Conservation (phyloP, 495 filamentous ascomycete species). For the Aspergillus cavernicola region DNA sequence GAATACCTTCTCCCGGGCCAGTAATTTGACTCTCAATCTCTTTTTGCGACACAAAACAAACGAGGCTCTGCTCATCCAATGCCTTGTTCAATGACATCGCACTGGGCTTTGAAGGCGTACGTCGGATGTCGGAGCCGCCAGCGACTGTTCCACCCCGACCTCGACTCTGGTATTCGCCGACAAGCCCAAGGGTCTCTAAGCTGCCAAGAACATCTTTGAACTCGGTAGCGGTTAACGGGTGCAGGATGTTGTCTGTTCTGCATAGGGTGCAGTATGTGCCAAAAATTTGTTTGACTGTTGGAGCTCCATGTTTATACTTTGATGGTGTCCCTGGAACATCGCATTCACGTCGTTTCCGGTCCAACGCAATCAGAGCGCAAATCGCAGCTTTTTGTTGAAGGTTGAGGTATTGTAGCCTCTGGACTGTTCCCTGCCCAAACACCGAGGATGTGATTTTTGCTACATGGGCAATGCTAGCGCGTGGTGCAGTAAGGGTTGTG, state of each 20-base stretch:
- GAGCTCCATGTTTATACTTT: constrained; percentile 51
- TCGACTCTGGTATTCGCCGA: constrained; percentile 70
- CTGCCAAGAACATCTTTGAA: constrained; percentile 92
- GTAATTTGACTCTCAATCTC: constrained; percentile 70
- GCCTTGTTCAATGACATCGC: constrained; percentile 40
- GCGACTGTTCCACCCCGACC: constrained; percentile 59
- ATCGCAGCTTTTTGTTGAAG: constrained; percentile 95
- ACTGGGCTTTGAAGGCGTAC: constrained; percentile 57
- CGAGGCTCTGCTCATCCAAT: constrained; percentile 66
- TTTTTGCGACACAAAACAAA: constrained; percentile 71
- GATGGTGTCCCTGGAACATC: constrained; percentile 53
- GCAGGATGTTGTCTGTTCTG: constrained; percentile 75
- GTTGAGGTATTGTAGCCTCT: constrained; percentile 81
- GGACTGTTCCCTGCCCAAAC: constrained; percentile 78
- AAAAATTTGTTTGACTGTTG: constrained; percentile 74
- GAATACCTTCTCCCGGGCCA: constrained; percentile 58
- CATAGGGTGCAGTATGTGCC: constrained; percentile 76
- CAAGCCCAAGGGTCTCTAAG: constrained; percentile 77
- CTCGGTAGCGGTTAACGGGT: constrained; percentile 81
- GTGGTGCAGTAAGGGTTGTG: constrained; percentile 71
- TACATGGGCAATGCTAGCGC: constrained; percentile 84
- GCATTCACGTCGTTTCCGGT: constrained; percentile 50
- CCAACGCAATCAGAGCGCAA: constrained; percentile 78
- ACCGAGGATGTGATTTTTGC: constrained; percentile 82
- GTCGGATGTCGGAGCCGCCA: constrained; percentile 40